Percentiles rank a stretch among this genome's conserved stretches.
These are phyloP conservation scores for Candida easanensis DNA, from an alignment of 805 yeast species.

Conservation along the genomic window DNA sequence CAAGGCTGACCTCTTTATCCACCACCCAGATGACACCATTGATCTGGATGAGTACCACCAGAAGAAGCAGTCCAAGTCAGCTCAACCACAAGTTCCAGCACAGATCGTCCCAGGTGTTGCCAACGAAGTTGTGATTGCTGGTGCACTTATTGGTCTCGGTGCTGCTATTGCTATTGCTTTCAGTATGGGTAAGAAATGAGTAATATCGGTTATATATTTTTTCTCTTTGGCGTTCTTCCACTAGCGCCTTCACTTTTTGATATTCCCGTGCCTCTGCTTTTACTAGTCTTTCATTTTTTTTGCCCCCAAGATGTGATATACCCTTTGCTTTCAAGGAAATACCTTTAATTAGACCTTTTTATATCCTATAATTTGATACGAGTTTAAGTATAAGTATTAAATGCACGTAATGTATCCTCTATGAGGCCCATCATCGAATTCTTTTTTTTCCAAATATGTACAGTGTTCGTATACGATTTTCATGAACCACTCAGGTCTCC, in stretches of 20 bases:
- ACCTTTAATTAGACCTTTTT: no score
- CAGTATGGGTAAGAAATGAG: slow-evolving; percentile 39
- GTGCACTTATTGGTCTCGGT: slow-evolving; percentile 58
- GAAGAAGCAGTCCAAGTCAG: slow-evolving; percentile 14
- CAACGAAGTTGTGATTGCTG: slow-evolving; percentile 61
- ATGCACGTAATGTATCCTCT: no score
- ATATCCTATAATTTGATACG: no score
- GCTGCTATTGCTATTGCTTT: slow-evolving; percentile 56
- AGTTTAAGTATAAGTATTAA: no score
- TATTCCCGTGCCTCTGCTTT: background rate
- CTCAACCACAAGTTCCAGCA: slow-evolving; percentile 1
- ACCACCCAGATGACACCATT: slow-evolving; percentile 54
- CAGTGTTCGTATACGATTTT: background rate
- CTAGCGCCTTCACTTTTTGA: no score
- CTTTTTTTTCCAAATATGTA: no score
- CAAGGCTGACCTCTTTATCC: slow-evolving; percentile 71
- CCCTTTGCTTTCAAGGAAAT: no score
- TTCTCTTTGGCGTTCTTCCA: background rate
- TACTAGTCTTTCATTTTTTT: background rate
- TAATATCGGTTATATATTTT: background rate
- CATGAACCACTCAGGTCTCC: background rate
- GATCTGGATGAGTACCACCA: slow-evolving; percentile 26
- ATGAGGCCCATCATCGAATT: no score
- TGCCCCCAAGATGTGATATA: no score
- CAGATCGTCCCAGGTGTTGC: slow-evolving; percentile 51